Evolutionary conservation across 129 eudicot species (phyloP).

Genomic region (Oenanthe sinensis): DNA sequence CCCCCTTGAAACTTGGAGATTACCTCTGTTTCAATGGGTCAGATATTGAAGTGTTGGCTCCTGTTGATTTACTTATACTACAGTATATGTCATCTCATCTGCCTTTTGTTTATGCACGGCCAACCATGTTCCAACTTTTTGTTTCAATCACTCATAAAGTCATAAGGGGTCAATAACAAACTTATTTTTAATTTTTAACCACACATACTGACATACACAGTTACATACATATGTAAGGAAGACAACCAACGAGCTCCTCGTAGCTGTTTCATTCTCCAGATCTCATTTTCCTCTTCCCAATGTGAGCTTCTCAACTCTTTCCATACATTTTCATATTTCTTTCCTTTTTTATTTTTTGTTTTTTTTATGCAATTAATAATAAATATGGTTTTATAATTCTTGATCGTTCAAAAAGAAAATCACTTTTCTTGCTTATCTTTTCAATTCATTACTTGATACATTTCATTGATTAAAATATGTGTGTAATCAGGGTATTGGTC

Average conservation of each 20-base stretch:
- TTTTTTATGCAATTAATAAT: background rate
- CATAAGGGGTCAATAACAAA: too few relatives aligned
- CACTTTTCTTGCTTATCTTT: background rate
- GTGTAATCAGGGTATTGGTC: too few relatives aligned
- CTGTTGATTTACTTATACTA: background rate
- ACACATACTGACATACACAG: too few relatives aligned
- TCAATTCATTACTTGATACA: background rate
- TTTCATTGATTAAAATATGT: too few relatives aligned
- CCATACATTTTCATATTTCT: background rate
- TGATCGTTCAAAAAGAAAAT: background rate
- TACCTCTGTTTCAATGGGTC: background rate
- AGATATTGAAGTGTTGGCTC: background rate
- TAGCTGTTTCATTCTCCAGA: background rate
- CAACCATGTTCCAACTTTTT: background rate
- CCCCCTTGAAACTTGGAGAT: slow-evolving; percentile 7
- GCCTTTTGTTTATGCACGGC: background rate
- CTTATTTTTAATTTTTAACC: too few relatives aligned
- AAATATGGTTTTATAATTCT: background rate
- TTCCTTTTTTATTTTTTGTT: background rate
- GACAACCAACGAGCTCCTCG: too few relatives aligned
- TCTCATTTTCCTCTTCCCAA: background rate
- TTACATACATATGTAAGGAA: background rate
- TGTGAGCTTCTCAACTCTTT: background rate
- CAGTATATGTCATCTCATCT: background rate
- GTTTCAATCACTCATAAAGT: too few relatives aligned